phyloP scores from a whole-genome alignment of 2,329 filamentous ascomycete species.

The Coniochaeta sp. region DNA sequence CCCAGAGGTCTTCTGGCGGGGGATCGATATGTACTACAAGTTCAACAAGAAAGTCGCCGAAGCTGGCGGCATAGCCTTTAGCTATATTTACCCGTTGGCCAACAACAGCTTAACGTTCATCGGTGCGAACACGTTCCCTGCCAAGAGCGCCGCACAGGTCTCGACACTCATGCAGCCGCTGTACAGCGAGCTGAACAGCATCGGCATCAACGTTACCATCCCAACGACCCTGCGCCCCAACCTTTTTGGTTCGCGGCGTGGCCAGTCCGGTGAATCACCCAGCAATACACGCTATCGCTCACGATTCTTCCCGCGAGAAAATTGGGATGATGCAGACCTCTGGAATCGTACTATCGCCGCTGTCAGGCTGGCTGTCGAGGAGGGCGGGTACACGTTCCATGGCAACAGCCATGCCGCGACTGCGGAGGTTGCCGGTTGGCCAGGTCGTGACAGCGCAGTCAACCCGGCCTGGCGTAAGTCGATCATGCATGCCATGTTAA shows the following conservation, averaged over 20 bases:
- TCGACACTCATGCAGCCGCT: constrained; percentile 21
- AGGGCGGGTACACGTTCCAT: constrained; percentile 18
- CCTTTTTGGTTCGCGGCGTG: constrained; percentile 10
- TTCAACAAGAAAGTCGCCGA: constrained; percentile 14
- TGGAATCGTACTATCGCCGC: constrained; percentile 14
- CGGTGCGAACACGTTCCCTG: constrained; percentile 15
- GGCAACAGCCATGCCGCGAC: constrained; percentile 16
- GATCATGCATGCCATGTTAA: constrained; percentile 11
- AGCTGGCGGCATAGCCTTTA: constrained; percentile 16
- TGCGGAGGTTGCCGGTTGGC: constrained; percentile 13
- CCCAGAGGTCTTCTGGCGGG: constrained; percentile 17
- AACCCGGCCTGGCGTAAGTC: constrained; percentile 18
- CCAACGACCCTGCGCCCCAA: constrained; percentile 5
- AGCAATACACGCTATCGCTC: constrained; percentile 18
- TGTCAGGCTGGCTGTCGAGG: constrained; percentile 14
- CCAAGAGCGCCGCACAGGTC: constrained; percentile 20
- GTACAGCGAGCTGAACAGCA: constrained; percentile 21
- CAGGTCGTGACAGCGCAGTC: constrained; percentile 15
- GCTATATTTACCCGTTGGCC: constrained; percentile 18
- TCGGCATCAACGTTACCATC: constrained; percentile 18
- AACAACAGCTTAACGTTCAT: constrained; percentile 17
- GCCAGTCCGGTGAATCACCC: constrained; percentile 10
- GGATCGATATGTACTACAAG: constrained; percentile 14
- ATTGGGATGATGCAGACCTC: constrained; percentile 11
- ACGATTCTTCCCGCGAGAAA: constrained; percentile 16